Percentiles rank a stretch among this genome's conserved stretches.
phyloP scores from a whole-genome alignment of 805 yeast genomes.

The Candida caryicola region DNA sequence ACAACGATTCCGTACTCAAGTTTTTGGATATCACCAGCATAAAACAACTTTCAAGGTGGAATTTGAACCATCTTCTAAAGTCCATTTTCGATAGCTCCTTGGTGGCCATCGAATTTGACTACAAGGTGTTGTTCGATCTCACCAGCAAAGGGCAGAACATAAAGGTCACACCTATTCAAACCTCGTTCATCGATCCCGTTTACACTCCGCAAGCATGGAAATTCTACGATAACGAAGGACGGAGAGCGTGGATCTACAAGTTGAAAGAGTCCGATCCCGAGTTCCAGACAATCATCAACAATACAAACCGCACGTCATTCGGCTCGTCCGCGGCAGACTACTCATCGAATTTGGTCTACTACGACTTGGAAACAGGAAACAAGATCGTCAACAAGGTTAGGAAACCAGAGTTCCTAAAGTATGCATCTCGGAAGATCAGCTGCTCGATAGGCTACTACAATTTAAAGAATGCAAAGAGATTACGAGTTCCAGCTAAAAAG shows the following conservation, averaged over 20 bases:
- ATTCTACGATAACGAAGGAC: conserved; percentile 59
- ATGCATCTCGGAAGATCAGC: conserved; percentile 52
- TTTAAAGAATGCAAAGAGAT: conserved; percentile 25
- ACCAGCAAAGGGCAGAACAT: conserved; percentile 35
- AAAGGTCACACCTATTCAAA: conserved; percentile 28
- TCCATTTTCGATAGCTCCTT: conserved; percentile 31
- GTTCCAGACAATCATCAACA: conserved; percentile 25
- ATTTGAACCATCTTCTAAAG: conserved; percentile 32
- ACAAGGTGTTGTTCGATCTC: conserved; percentile 50
- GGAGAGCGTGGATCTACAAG: conserved; percentile 79
- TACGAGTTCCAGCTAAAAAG: not conserved
- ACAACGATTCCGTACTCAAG: conserved; percentile 38
- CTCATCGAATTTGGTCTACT: conserved; percentile 47
- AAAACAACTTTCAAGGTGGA: conserved; percentile 57
- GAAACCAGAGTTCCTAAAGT: conserved; percentile 50
- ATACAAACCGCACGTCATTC: conserved; percentile 11
- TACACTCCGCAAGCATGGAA: conserved; percentile 44
- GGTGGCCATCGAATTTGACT: conserved; percentile 64
- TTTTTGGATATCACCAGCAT: conserved; percentile 69
- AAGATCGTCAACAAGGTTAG: conserved; percentile 47
- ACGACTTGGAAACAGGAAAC: conserved; percentile 63
- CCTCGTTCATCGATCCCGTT: conserved; percentile 26
- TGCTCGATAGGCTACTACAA: conserved; percentile 53
- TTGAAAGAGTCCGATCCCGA: conserved; percentile 30
- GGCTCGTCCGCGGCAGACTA: conserved; percentile 6